Percentiles rank a stretch among this genome's conserved stretches.
Evolutionary conservation across 1,284 basidiomycete genomes (phyloP).

Genomic region (Cryptococcus sp.): DNA sequence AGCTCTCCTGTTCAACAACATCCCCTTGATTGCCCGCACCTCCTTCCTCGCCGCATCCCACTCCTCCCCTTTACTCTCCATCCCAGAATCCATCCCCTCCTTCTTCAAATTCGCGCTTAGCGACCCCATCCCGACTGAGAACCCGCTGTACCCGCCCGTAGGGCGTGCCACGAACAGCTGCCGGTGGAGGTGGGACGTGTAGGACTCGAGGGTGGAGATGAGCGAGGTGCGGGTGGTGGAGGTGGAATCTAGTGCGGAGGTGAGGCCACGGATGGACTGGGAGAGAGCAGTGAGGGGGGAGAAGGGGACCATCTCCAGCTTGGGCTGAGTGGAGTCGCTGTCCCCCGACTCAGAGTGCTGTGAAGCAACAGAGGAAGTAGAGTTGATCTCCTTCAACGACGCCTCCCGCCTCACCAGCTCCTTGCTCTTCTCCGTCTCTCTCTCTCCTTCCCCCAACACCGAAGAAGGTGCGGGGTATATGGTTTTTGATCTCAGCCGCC

Average conservation of each 20-base stretch:
- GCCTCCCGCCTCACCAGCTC: slow-evolving; percentile 1
- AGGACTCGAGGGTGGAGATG: slow-evolving; percentile 42
- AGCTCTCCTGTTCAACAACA: slow-evolving; percentile 45
- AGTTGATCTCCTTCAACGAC: slow-evolving; percentile 16
- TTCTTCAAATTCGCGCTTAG: slow-evolving; percentile 32
- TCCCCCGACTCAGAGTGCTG: neutral
- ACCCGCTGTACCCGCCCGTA: slow-evolving; percentile 6
- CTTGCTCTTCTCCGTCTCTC: neutral
- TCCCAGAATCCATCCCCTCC: slow-evolving; percentile 13
- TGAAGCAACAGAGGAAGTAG: slow-evolving; percentile 9
- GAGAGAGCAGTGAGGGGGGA: slow-evolving; percentile 16
- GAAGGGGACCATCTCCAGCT: slow-evolving; percentile 4
- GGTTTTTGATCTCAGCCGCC: slow-evolving; percentile 14
- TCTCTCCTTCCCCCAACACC: neutral
- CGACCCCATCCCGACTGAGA: slow-evolving; percentile 31
- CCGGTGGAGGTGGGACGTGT: slow-evolving; percentile 44
- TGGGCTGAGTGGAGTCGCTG: neutral
- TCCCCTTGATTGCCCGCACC: slow-evolving; percentile 48
- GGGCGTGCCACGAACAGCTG: slow-evolving; percentile 25
- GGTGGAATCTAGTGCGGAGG: slow-evolving; percentile 34
- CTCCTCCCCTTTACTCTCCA: slow-evolving; percentile 25
- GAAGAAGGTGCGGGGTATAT: slow-evolving; percentile 14
- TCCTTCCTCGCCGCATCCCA: slow-evolving; percentile 48
- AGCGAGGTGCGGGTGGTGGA: slow-evolving; percentile 47
- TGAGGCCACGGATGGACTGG: slow-evolving; percentile 23